Base-by-base conservation (phyloP, 2,329 filamentous ascomycete genomes). In the Xylaria sp. region DNA sequence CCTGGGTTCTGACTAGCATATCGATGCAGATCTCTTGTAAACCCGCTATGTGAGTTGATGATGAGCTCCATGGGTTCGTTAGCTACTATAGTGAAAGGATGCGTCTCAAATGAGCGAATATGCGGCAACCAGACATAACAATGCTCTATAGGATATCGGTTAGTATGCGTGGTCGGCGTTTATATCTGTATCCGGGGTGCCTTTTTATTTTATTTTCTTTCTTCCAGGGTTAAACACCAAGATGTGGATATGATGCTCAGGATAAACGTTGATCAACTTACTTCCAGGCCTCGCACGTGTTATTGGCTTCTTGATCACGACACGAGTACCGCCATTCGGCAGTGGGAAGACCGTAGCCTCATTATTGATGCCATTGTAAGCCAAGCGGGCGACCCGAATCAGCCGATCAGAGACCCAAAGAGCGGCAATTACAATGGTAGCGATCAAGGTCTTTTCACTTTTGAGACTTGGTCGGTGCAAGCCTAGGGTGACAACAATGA, bases 41-140 rank as follows among this genome's bases (percentile, higher is more conserved):
- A 90, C 5, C 88, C 88, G 72, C 87, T 83, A 69, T 87, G 83
- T 0, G 87, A 84, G 58, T 84, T 83, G 61, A 90, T 83, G 25
- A 90, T 83, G 59, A 91, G 87, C 78, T 90, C 87, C 35, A 88
- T 74, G 0, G 86, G 85, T 37, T 84, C 77, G 18, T 81, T 82
- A 25, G 82, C 78, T 25, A 86, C 85, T 58, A 91, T 86, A 1
- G 88, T 91, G 72, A 91, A 91, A 0, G 89, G 89, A 69, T 92
- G 90, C 1, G 85, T 88, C 77, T 91, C 86, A 21, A 86, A 79
- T 1, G 80, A 72, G 10, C 88, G 84, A 57, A 91, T 83, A 4
- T 79, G 79, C 0, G 89, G 90, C 6, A 91, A 84, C 87, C 88
- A 91, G 35, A 91, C 77, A 73, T 90, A 91, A 72, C 87, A 88